phyloP scores from a whole-genome alignment of 2,329 filamentous ascomycete species.

The Rosellinia necatrix region DNA sequence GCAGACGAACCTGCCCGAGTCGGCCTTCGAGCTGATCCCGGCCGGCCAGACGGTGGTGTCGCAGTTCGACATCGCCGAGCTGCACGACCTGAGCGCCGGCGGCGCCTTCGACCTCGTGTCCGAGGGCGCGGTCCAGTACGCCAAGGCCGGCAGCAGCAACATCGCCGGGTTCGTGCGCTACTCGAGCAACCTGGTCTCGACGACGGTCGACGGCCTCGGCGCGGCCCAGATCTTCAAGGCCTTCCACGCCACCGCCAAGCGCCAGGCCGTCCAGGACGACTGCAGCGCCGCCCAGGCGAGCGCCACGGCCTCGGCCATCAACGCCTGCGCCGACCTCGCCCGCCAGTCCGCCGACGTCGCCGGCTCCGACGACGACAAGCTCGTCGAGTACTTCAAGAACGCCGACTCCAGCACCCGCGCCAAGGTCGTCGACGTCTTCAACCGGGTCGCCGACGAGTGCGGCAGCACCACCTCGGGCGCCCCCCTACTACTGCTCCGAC shows the following conservation, averaged over 20 bases:
- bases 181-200: constrained; percentile 61
- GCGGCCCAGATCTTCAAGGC: constrained; percentile 56
- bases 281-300: constrained; percentile 55
- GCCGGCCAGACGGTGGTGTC: constrained; percentile 55
- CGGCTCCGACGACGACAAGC: constrained; percentile 63
- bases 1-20: constrained; percentile 49
- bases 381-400: constrained; percentile 68
- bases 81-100: constrained; percentile 56
- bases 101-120: constrained; percentile 61
- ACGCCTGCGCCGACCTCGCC: constrained; percentile 59
- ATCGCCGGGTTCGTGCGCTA: constrained; percentile 61
- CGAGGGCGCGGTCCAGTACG: constrained; percentile 60
- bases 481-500: constrained; percentile 63
- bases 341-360: constrained; percentile 51
- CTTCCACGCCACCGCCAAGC: constrained; percentile 55
- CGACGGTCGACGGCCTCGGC: constrained; percentile 59
- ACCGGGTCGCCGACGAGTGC: constrained; percentile 57
- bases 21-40: constrained; percentile 55
- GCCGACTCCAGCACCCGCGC: constrained; percentile 31
- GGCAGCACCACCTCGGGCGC: constrained; percentile 51
- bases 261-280: constrained; percentile 49
- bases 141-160: constrained; percentile 55
- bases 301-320: constrained; percentile 55
- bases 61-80: constrained; percentile 58
- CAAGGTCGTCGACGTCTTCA: constrained; percentile 49